phyloP scores from a whole-genome alignment of 306 rosid species.

The Vigna angularis region DNA sequence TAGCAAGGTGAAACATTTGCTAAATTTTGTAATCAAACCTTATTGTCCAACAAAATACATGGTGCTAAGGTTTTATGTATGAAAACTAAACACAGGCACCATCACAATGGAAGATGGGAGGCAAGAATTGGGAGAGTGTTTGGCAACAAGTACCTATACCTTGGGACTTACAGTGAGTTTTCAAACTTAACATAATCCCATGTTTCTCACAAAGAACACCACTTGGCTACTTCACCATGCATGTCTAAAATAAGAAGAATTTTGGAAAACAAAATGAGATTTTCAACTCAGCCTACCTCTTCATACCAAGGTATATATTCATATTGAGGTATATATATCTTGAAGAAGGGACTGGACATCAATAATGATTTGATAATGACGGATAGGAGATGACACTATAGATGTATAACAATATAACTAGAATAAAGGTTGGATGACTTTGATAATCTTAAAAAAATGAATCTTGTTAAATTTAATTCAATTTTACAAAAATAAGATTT shows the following conservation, averaged over 20 bases:
- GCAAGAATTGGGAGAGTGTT: conserved; percentile 96
- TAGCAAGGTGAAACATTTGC: conserved; percentile 71
- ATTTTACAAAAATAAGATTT: too few relatives aligned
- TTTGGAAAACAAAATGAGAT: neutral
- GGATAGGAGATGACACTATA: too few relatives aligned
- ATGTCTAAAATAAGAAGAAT: neutral
- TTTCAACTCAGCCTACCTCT: too few relatives aligned
- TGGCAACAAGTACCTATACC: conserved; percentile 96
- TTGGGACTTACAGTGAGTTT: conserved; percentile 85
- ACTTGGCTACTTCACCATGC: conserved; percentile 8
- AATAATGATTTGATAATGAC: too few relatives aligned
- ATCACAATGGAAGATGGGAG: conserved; percentile 98
- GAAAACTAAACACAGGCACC: conserved; percentile 64
- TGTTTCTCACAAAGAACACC: conserved; percentile 11
- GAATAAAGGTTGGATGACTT: too few relatives aligned
- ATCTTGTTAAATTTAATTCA: too few relatives aligned
- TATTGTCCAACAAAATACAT: neutral
- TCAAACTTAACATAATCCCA: neutral
- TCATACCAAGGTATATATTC: too few relatives aligned
- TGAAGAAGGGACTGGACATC: too few relatives aligned
- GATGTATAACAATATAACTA: too few relatives aligned
- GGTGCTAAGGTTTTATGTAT: conserved; percentile 34
- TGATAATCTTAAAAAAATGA: too few relatives aligned
- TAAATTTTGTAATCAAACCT: neutral
- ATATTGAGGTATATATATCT: too few relatives aligned